Evolutionary conservation across 2,329 filamentous ascomycete genomes (phyloP).

Genomic region (Stagonosporopsis rhizophila): DNA sequence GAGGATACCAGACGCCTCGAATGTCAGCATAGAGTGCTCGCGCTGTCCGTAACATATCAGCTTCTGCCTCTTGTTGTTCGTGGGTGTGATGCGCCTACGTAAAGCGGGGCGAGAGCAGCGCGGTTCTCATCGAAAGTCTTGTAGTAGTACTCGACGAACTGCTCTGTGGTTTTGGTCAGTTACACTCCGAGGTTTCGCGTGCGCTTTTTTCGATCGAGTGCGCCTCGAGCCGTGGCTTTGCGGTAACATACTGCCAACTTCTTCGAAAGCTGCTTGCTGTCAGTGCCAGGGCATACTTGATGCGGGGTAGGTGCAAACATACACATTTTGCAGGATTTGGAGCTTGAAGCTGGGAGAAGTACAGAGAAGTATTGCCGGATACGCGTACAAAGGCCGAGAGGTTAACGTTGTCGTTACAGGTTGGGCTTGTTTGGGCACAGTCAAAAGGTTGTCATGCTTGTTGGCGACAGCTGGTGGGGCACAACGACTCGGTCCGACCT

Average conservation of each 20-base stretch:
- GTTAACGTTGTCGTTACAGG: constrained; percentile 18
- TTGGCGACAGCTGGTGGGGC: constrained; percentile 40
- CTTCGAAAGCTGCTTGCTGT: constrained; percentile 24
- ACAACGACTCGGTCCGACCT: constrained; percentile 24
- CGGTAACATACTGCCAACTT: constrained; percentile 52
- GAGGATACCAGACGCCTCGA: constrained; percentile 74
- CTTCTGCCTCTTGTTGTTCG: not conserved
- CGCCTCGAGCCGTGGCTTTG: constrained; percentile 1
- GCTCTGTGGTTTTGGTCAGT: constrained; percentile 61
- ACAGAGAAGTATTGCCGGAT: not conserved
- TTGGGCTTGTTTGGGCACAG: constrained; percentile 31
- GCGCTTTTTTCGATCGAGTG: not conserved
- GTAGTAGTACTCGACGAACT: constrained; percentile 94
- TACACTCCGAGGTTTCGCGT: constrained; percentile 1
- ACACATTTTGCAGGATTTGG: constrained; percentile 24
- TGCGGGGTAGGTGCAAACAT: constrained; percentile 26
- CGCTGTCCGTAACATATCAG: constrained; percentile 61
- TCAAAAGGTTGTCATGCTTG: constrained; percentile 30
- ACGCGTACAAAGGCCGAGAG: constrained; percentile 19
- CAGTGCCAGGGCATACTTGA: constrained; percentile 16
- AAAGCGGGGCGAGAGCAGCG: constrained; percentile 70
- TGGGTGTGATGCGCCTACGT: constrained; percentile 66
- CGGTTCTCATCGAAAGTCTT: constrained; percentile 81
- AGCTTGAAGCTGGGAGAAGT: not conserved
- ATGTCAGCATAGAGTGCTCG: constrained; percentile 89